A percentile compares a stretch with the other conserved stretches of the same genome.
These are phyloP conservation scores for Leccinellum rugosiceps DNA, from an alignment of 768 basidiomycete species.

Conservation along the genomic window DNA sequence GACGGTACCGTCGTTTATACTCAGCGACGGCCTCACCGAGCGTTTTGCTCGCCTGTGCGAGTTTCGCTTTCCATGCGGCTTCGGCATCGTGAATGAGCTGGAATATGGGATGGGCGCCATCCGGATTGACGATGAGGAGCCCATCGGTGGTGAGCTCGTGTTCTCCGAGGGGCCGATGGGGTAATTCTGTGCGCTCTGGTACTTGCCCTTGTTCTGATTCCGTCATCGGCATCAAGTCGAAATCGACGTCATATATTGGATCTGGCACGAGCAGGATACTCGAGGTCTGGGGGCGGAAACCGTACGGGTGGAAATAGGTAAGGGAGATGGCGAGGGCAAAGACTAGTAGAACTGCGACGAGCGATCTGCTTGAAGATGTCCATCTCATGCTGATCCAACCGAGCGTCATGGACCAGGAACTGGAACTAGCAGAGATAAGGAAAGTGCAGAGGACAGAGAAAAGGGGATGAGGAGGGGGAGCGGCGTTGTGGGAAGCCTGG, in stretches of 20 bases:
- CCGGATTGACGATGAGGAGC: conserved; percentile 32
- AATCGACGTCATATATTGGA: neutral
- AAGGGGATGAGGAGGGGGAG: neutral
- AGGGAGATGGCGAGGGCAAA: neutral
- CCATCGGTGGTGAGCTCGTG: conserved; percentile 30
- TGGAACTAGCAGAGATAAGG: too few relatives aligned
- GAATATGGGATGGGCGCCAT: conserved; percentile 43
- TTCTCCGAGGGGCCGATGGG: neutral
- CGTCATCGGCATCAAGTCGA: neutral
- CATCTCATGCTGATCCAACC: neutral
- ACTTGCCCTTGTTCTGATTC: neutral
- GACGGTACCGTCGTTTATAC: conserved; percentile 34
- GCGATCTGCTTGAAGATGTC: neutral
- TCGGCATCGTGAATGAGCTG: conserved; percentile 39
- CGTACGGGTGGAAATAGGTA: neutral
- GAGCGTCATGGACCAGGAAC: neutral
- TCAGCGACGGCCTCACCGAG: conserved; percentile 37
- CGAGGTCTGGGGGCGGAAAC: too few relatives aligned
- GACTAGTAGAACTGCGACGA: neutral
- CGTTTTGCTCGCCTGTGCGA: conserved; percentile 33
- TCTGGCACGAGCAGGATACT: too few relatives aligned
- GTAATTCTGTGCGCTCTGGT: neutral
- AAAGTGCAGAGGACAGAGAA: neutral
- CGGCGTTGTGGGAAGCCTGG: neutral
- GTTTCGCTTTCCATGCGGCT: conserved; percentile 35